Base-by-base conservation (phyloP, 805 yeast species). In the Jamesozyma gamospora region DNA sequence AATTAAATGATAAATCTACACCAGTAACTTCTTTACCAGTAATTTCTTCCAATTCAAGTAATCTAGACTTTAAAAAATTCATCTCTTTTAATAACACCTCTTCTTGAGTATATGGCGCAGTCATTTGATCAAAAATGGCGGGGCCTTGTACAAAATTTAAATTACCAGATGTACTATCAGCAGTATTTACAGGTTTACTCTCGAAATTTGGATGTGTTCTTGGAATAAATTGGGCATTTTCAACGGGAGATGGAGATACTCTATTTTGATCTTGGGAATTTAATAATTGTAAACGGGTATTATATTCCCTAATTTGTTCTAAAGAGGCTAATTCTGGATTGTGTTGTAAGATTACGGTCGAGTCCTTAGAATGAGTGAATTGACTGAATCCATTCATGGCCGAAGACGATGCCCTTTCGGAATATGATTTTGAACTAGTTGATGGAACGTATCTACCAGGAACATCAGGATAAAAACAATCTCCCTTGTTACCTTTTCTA, bases 91-190 rank as follows among this genome's bases (percentile, higher is more conserved):
- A 34, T 10, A 55, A 31, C 2, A 52, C 43, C n/a, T 52, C 59
- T 15, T 48, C 52, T 33, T 49, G 50, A 6, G 52, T 42, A 38
- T 52, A 52, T 14, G 55, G 50, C 3, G 51, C 44, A 1, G 50
- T 45, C 32, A 49, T 41, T 28, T 48, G 47, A 35, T 56, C 59
- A 32, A 55, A 50, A 12, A 56, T 53, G 3, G 57, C 59, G 10
- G 62, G 62, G 3, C 60, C 60, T 41, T 55, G 56, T 15, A 55
- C 52, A 56, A 55, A 56, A 38, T 56, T 51, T 39, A 51, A 46
- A 25, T 46, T 46, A 26, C 40, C 29, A 3, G 44, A 40, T 4
- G 45, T 30, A 27, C 47, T 50, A 32, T 47, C 48, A 3, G 55
- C 49, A 3, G 55, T 44, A 5, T 46, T 41, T 1, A 51, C 56